These are phyloP conservation scores for Quercus tomentella DNA, from an alignment of 331 rosid genomes.

Conservation along the genomic window DNA sequence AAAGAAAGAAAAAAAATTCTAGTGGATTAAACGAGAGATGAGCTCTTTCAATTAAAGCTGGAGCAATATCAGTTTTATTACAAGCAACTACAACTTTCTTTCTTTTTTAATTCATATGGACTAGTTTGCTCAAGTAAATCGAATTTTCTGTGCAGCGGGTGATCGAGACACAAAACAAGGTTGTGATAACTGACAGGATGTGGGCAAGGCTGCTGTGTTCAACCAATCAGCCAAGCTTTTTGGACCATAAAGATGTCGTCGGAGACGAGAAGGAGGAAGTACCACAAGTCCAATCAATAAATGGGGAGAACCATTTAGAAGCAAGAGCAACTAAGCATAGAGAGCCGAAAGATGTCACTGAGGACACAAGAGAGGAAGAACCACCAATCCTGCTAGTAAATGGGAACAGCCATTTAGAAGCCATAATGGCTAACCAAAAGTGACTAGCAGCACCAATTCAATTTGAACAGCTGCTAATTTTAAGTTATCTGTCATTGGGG, in stretches of 20 bases:
- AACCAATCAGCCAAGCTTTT: constrained; percentile 58
- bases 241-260: constrained; percentile 10
- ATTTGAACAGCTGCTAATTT: not conserved
- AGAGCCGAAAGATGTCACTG: not conserved
- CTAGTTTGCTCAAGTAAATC: not conserved
- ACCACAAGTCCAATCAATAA: not conserved
- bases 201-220: constrained; percentile 58
- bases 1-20: too few species aligned
- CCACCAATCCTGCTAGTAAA: not conserved
- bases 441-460: not conserved
- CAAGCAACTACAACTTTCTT: too few species aligned
- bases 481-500: not conserved
- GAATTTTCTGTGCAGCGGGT: constrained; percentile 30
- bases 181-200: constrained; percentile 56
- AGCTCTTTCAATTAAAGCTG: too few species aligned
- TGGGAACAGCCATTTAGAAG: not conserved
- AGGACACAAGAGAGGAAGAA: not conserved
- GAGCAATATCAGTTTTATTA: too few species aligned
- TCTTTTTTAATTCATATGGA: not conserved
- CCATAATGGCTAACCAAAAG: not conserved
- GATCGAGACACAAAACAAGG: constrained; percentile 29
- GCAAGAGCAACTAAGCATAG: not conserved
- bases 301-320: constrained; percentile 11
- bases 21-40: too few species aligned
- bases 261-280: not conserved